Base-by-base conservation (phyloP, 768 basidiomycete species). In the Cyclocybe cylindracea region DNA sequence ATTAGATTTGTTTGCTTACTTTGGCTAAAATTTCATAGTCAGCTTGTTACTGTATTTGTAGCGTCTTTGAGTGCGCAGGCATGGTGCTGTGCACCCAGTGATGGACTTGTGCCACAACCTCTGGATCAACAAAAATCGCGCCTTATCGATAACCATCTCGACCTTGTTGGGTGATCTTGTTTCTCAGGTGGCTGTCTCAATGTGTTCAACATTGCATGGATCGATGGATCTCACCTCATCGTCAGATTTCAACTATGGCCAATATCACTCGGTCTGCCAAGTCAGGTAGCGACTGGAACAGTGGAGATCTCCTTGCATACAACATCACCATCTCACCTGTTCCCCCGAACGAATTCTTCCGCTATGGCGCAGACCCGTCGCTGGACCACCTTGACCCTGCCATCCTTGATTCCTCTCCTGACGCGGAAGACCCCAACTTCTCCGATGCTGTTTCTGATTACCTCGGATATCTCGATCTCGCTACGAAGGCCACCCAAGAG, bases 341-440 rank as follows among this genome's bases (percentile, higher is more conserved):
- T 40, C 43, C 52, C 14, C 58, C 59, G 9, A 43, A 53, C 1
- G 33, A 45, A 10, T 66, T 70, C 54, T 68, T 68, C 32, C 48
- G 37, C 8, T 32, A 10, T 43, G 46, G 31, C 39, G 39, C 60
- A 57, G 60, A 66, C 54, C 56, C 66, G 29, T 59, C 64, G 41
- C 57, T 69, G 8, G 61, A 58, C 40, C 46, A 65, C 29, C 53
- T 68, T 48, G 61, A 63, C 49, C 62, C 58, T 13, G 44, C 53
- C 51, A 62, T 66, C 43, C 62, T 63, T n/a, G n/a, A n/a, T n/a
- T n/a, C n/a, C 57, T 55, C 52, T 39, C 35, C 51, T 11, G 41
- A 38, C 47, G 43, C 46, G 10, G 52, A 55, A 31, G 50, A 61
- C 43, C 54, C 60, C 47, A 57, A 58, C 50, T 36, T 64, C 34